Base-by-base conservation (phyloP, 352 stramenopile species). In the Sclerospora graminicola region DNA sequence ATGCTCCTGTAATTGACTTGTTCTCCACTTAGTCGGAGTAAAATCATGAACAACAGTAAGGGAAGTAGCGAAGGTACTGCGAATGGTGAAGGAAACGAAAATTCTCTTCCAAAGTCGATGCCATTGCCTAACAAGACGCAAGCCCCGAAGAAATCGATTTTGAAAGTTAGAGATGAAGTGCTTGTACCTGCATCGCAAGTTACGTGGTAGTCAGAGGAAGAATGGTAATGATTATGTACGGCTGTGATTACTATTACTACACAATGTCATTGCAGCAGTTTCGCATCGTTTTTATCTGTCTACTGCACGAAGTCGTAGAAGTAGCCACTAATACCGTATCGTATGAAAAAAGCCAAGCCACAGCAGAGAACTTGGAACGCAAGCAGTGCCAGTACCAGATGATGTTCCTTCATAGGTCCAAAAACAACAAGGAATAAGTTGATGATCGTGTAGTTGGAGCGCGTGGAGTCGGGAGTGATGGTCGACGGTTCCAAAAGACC, bases 401-500 rank as follows among this genome's bases (percentile, higher is more conserved):
- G 57, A 26, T 82, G 75, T 62, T 94, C 82, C 15, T 66, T 64
- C 77, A 90, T 89, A 8, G 79, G 80, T 0, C 82, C 82, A 43
- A 92, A 86, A 10, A 89, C 48, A 26, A 89, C 78, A 15, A 94
- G 62, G 52, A 89, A 86, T 15, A 91, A 56, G 49, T 92, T 92
- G 59, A 94, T 86, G 40, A 94, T 63, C n/a, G 82, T 94, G 45
- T 80, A 83, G 63, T 94, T 94, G 51, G 74, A 87, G 15, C 73
- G 66, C 21, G 62, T 88, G 15, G 75, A 89, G 45, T 80, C 63
- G 41, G 77, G 91, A 18, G 73, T 75, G 57, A 98, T 94, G 23
- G 76, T 96, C 11, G 90, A 98, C 9, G 89, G 88, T 41, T 97
- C 74, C 28, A 98, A 78, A 19, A 95, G 57, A 5, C 82, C 84